Evolutionary conservation across 192 early-diverging fungal species (phyloP), one percentile per base, ranked within the genome.

Genomic region (Borealophlyctis nickersoniae): DNA sequence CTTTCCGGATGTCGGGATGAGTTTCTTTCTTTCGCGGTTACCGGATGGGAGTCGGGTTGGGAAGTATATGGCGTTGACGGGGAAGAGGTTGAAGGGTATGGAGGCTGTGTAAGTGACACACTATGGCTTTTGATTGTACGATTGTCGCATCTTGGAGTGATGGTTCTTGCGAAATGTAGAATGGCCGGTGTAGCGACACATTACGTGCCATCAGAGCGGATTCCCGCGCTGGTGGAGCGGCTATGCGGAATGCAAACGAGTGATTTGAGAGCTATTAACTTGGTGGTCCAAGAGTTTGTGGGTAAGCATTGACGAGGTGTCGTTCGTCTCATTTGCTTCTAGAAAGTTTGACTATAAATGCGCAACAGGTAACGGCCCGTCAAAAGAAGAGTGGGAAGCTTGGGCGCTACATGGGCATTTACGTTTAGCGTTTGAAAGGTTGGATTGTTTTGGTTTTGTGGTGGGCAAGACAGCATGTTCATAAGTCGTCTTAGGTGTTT

Each of bases 1-100:
- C 36, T 94, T 98, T 69, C 97, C 97, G 13, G 97, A 98, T 68
- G 95, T 98, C 0, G 95, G 95, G 26, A 93, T 91, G 4, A 86
- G 88, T 14, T 97, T 96, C 81, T 99, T 97, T 73, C 73, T 99
- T 54, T 85, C 97, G 28, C 81, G 95, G 14, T 70, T 99, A 70
- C 39, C 39, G 39, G 95, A 98, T 65, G 97, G 95, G n/a, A 45
- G 39, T 45, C 82, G 94, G 74, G 69, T 93, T 9, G 97, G 97
- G 45, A 88, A 84, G 32, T 99, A 92, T 65, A 75, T 99, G 56
- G 97, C 91, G 0, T 73, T 99, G 75, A 94, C 95, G 1, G 93
- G 94, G 7, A 63, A 83, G 34, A 70, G 78, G 26, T 77, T 99
- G 58, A 81, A 79, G 70, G 95, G 92, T 23, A 70, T 83, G 36